These are phyloP conservation scores for Prunus kanzakura DNA, from an alignment of 306 rosid genomes.

Conservation along the genomic window DNA sequence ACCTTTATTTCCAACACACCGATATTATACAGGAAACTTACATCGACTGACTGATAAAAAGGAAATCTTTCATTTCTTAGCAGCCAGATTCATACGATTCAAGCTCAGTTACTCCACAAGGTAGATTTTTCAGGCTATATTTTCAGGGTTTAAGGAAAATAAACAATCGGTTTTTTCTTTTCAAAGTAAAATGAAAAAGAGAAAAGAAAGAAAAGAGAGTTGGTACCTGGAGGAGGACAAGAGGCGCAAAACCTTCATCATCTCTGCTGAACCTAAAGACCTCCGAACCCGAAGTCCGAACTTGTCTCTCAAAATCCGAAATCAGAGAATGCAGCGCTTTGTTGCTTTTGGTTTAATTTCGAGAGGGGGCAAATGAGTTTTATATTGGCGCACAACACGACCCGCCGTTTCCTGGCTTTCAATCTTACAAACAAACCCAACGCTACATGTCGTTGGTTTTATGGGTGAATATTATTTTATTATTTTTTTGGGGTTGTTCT, in stretches of 20 bases:
- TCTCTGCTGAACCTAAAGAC: constrained; percentile 6
- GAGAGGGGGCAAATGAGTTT: too few species aligned
- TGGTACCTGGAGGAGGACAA: constrained; percentile 41
- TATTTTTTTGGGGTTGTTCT: too few species aligned
- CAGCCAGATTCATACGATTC: background rate
- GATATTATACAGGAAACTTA: background rate
- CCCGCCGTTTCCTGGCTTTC: too few species aligned
- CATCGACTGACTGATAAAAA: background rate
- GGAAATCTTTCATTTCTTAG: background rate
- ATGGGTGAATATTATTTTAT: too few species aligned
- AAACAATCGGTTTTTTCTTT: background rate
- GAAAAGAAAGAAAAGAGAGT: background rate
- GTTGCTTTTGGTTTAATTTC: too few species aligned
- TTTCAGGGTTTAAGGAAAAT: background rate
- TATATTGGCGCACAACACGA: too few species aligned
- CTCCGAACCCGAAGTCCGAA: too few species aligned
- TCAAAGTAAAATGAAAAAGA: background rate
- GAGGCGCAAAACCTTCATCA: constrained; percentile 49
- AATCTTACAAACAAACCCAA: too few species aligned
- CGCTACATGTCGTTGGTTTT: too few species aligned
- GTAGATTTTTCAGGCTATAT: background rate
- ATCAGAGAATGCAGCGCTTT: too few species aligned
- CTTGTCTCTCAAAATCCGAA: too few species aligned
- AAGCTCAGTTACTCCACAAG: background rate
- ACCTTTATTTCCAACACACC: background rate